Evolutionary conservation across 768 basidiomycete genomes (phyloP).

Genomic region (Mrakia gelida): DNA sequence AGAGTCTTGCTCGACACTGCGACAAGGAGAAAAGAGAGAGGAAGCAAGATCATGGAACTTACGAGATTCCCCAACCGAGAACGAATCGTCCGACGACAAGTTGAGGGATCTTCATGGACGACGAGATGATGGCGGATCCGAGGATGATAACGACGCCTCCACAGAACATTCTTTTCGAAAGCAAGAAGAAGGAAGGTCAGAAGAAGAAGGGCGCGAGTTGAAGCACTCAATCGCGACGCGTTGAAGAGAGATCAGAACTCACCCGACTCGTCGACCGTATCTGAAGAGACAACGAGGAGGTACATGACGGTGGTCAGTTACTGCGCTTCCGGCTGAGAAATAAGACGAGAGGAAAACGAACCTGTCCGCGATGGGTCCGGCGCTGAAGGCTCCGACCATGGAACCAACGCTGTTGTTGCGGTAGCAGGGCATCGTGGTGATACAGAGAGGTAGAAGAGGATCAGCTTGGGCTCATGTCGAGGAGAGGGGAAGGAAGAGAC

Average conservation of each 20-base stretch:
- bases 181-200: neutral
- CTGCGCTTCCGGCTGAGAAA: conserved; percentile 5
- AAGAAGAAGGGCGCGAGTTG: neutral
- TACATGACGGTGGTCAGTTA: too few species aligned
- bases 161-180: conserved; percentile 17
- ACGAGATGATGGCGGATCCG: neutral
- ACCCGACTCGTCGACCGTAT: neutral
- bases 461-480: too few species aligned
- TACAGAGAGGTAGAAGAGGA: neutral
- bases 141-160: conserved; percentile 8
- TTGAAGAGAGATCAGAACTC: neutral
- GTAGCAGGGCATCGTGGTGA: too few species aligned
- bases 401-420: conserved; percentile 37
- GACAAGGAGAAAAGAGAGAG: too few species aligned
- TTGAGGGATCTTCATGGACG: conserved; percentile 44
- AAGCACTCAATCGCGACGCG: neutral
- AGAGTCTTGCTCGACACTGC: too few species aligned
- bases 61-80: conserved; percentile 18
- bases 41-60: too few species aligned
- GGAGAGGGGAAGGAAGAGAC: too few species aligned
- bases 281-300: too few species aligned
- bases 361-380: too few species aligned
- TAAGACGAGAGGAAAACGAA: neutral
- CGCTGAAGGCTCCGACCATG: conserved; percentile 30
- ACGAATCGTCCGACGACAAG: conserved; percentile 54